Percentiles rank a stretch among this genome's conserved stretches.
Conservation (phyloP, 1,284 basidiomycete species). For the Vanrija humicola region DNA sequence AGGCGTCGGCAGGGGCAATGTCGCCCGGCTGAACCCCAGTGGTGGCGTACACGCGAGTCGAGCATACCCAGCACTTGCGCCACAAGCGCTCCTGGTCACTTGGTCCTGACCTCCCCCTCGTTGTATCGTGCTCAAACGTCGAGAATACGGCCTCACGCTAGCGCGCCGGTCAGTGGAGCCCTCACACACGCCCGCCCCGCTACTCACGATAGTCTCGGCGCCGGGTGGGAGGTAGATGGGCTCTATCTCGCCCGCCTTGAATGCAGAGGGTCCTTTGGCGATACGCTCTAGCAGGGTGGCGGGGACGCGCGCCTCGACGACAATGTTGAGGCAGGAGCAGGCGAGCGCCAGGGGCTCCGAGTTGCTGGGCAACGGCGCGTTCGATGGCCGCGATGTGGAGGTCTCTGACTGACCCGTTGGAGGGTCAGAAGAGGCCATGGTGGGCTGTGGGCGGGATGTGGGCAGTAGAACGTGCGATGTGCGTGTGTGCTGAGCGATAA, state of each 20-base stretch:
- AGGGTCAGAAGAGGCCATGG: not conserved
- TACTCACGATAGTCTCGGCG: conserved; percentile 19
- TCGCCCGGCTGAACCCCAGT: conserved; percentile 13
- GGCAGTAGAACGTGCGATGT: not conserved
- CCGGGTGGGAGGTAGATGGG: conserved; percentile 16
- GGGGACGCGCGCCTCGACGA: conserved; percentile 19
- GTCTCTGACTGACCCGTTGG: not conserved
- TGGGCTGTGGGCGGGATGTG: not conserved
- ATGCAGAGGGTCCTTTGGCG: conserved; percentile 1
- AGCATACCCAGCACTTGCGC: conserved; percentile 41
- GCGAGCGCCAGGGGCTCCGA: conserved; percentile 25
- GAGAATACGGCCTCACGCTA: not conserved
- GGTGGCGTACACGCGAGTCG: conserved; percentile 23
- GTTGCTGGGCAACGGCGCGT: conserved; percentile 19
- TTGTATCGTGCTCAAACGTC: not conserved
- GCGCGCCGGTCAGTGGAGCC: not conserved
- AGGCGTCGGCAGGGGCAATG: conserved; percentile 20
- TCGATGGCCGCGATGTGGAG: not conserved
- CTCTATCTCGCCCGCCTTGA: conserved; percentile 3
- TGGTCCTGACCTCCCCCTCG: conserved; percentile 2
- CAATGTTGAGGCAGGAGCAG: conserved; percentile 36
- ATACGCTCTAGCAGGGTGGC: conserved; percentile 1
- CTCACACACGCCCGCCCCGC: not conserved
- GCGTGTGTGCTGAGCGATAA: not conserved
- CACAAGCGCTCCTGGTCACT: conserved; percentile 10